These are phyloP conservation scores for Spergularia marina DNA, from an alignment of 148 eudicot genomes.

Conservation along the genomic window DNA sequence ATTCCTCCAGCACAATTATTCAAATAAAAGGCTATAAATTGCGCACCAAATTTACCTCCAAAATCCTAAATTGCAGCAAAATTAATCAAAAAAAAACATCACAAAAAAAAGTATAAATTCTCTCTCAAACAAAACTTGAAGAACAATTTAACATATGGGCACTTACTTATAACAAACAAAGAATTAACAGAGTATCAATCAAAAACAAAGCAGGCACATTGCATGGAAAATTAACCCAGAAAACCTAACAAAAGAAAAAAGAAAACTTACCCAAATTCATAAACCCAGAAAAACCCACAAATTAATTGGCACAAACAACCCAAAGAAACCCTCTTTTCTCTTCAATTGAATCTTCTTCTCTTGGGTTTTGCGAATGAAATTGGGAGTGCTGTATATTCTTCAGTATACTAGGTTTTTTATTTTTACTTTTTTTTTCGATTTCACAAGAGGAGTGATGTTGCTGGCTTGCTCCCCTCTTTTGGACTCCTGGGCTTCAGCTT, in stretches of 20 bases:
- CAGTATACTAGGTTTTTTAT: conserved; percentile 5
- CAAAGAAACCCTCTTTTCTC: background rate
- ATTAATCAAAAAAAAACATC: background rate
- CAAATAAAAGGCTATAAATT: background rate
- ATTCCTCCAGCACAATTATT: background rate
- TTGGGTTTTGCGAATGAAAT: background rate
- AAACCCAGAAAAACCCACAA: conserved; percentile 12
- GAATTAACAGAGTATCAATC: background rate
- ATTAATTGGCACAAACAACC: background rate
- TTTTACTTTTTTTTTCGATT: background rate
- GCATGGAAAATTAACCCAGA: background rate
- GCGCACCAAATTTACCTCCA: background rate
- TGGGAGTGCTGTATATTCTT: background rate
- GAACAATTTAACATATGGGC: no score
- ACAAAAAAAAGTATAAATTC: no score
- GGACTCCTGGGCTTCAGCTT: conserved; percentile 13
- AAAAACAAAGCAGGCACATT: background rate
- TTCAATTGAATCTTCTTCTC: no score
- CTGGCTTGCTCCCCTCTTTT: conserved; percentile 10
- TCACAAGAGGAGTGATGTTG: background rate
- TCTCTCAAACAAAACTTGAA: no score
- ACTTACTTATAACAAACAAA: background rate
- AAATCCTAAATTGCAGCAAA: background rate
- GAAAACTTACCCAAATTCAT: conserved; percentile 13
- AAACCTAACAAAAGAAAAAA: conserved; percentile 5